Evolutionary conservation across 129 eudicot species (phyloP), one percentile per base, ranked within the genome.

Genomic region (Logfia minima): DNA sequence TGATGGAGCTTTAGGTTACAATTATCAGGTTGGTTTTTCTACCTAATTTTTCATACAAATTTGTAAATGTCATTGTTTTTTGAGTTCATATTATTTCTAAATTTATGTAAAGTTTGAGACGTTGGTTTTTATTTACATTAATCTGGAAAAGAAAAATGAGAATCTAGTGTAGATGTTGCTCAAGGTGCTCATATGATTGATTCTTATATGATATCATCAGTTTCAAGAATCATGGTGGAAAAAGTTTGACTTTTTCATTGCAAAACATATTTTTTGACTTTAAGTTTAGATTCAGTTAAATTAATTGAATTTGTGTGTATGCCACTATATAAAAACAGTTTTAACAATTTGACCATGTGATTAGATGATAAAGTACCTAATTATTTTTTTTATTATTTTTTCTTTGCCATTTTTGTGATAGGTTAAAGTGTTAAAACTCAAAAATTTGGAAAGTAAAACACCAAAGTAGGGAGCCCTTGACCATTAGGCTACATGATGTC

Each of bases 1-100:
- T 82, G 68, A 75, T 37, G 73, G 22, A 19, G 55, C 29, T 81
- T 59, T 75, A 52, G 79, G 62, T 78, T 24, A 28, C 14, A 23
- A 19, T 79, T 29, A 71, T 17, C 81, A 83, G 81, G 85, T 86
- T 68, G 61, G 75, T 59, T 78, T 76, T 60, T 73, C 63, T 62
- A 69, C 62, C 14, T 24, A n/a, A 4, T 5, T 35, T 13, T n/a
- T 66, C 67, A 16, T 45, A 43, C 71, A 53, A 34, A 22, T 58
- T 60, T 69, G 45, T 28, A 0, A n/a, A 19, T 58, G 64, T 52
- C 34, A 8, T 72, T 62, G 56, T 78, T 23, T 48, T 59, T 9
- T 56, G 39, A 68, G 68, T 69, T 70, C 62, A 68, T 21, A 28
- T 18, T 13, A 35, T 61, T 70, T 53, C 17, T 16, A n/a, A 14